These are phyloP conservation scores for Aureococcus anophagefferens DNA, from an alignment of 108 stramenopile species.

Conservation along the genomic window DNA sequence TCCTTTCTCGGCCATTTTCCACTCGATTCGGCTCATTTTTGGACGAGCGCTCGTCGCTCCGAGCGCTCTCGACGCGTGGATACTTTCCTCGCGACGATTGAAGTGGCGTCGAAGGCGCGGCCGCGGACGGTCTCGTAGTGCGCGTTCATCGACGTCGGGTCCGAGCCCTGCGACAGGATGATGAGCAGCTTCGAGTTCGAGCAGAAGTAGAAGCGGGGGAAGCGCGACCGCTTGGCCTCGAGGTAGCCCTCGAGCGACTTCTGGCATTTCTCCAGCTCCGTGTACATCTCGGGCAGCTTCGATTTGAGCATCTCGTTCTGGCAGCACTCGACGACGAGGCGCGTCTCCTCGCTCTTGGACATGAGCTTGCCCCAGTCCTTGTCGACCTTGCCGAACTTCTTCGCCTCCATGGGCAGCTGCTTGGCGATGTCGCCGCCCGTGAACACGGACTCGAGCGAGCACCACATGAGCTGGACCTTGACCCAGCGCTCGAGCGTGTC, in stretches of 20 bases:
- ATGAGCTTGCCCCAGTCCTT: conserved; percentile 80
- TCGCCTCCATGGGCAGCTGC: conserved; percentile 78
- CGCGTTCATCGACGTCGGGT: conserved; percentile 79
- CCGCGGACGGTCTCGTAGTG: conserved; percentile 86
- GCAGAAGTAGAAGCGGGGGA: conserved; percentile 84
- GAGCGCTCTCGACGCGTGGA: no score
- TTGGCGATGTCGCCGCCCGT: conserved; percentile 84
- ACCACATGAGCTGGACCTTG: conserved; percentile 85
- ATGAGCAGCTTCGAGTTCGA: conserved; percentile 74
- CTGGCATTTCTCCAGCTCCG: conserved; percentile 79
- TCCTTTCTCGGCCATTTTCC: no score
- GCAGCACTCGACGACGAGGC: conserved; percentile 30
- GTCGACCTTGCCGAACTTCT: conserved; percentile 80
- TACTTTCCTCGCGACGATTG: no score
- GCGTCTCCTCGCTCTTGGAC: conserved; percentile 45
- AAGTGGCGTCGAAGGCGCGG: no score
- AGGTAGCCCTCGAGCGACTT: conserved; percentile 82
- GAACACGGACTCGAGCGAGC: conserved; percentile 77
- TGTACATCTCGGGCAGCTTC: conserved; percentile 67
- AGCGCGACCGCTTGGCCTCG: conserved; percentile 79
- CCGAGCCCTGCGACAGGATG: conserved; percentile 77
- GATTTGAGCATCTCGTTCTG: conserved; percentile 57
- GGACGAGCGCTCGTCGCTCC: no score
- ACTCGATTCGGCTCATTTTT: no score
- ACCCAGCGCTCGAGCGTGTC: conserved; percentile 80